Conservation (phyloP, 768 basidiomycete genomes). For the Pleurotus eryngii region DNA sequence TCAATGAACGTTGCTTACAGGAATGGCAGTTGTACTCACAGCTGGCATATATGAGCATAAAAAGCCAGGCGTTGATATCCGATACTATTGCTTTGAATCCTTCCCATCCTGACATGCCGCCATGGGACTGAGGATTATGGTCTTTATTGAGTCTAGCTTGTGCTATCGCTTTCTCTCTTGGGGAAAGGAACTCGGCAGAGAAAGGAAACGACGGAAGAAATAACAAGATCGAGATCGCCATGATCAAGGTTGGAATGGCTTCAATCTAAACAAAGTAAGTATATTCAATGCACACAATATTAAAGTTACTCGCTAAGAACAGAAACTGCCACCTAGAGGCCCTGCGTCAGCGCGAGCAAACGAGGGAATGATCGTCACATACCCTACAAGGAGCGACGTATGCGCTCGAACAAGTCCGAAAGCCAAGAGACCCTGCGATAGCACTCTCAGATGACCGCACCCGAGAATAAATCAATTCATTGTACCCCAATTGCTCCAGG, state of each 20-base stretch:
- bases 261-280: constrained; percentile 36
- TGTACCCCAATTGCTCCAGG: constrained; percentile 53
- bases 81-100: constrained; percentile 50
- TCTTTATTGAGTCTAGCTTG: constrained; percentile 54
- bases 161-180: constrained; percentile 51
- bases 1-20: background rate
- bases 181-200: constrained; percentile 47
- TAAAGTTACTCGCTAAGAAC: constrained; percentile 35
- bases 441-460: background rate
- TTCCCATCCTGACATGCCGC: constrained; percentile 54
- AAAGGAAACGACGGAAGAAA: constrained; percentile 58
- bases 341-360: constrained; percentile 7
- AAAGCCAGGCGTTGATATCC: constrained; percentile 51
- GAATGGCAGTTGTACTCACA: constrained; percentile 29
- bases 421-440: constrained; percentile 45
- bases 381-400: constrained; percentile 42
- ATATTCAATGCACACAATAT: background rate
- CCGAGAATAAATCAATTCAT: background rate
- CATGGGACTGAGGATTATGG: constrained; percentile 55
- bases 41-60: constrained; percentile 49
- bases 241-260: constrained; percentile 51
- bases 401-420: constrained; percentile 54
- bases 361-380: constrained; percentile 14
- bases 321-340: constrained; percentile 53
- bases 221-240: constrained; percentile 45